Evolutionary conservation across 2,329 filamentous ascomycete genomes (phyloP), one percentile per base, ranked within the genome.

Genomic region (Fusarium robinianum): DNA sequence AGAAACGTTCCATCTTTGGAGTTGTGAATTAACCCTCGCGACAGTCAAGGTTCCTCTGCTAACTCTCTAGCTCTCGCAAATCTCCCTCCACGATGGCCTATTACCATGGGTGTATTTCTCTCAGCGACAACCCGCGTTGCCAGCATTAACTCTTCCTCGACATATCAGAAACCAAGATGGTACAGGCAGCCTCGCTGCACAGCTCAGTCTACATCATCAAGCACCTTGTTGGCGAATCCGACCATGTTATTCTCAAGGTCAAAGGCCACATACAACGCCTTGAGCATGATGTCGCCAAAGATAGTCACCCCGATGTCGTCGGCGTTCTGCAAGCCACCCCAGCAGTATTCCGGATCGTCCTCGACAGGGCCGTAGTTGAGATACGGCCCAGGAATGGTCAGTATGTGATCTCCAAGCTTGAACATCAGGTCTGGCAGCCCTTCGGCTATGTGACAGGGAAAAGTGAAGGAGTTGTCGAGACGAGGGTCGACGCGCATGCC

Each of bases 261-360:
- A 65, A 89, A 90, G 33, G 89, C 81, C 19, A 85, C 82, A 63
- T 87, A 90, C 51, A 87, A 74, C 41, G 80, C 80, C 79, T 94
- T 94, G 55, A 94, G 76, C 72, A 90, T 88, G 42, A 87, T 75
- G 49, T 91, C 87, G 8, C 89, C 89, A 42, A 91, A 79, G 61
- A 95, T 89, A 42, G 77, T 81, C 51, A 84, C 75, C 2, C 63
- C 61, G 35, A 73, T 57, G 16, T 61, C 62, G 11, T 67, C 68
- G 29, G 73, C 67, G 22, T 70, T 75, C 73, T 94, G 89, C 51
- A 95, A 78, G 34, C 88, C 89, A 41, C 88, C 88, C 65, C 81
- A 91, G 75, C 89, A 94, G 42, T 65, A 74, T 18, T 74, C 74
- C 3, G 69, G 69, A 8, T 75, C 73, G 11, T 74, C 68, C 9